These are phyloP conservation scores for Vickermania ingenoplastis DNA, from an alignment of 208 protist species.

Conservation along the genomic window DNA sequence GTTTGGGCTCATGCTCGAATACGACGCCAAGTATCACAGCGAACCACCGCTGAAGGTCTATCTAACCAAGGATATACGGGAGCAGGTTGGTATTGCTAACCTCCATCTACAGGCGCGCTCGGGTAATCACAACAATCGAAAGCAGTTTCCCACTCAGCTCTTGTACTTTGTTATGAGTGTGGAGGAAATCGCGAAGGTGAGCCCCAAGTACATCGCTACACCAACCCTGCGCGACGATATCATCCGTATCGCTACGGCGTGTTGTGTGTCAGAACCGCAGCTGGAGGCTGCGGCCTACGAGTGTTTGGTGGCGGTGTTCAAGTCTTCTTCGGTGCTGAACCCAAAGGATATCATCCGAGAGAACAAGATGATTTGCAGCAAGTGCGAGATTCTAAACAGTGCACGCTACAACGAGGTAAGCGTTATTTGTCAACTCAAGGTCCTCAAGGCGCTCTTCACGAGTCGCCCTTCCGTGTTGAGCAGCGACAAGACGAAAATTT, in stretches of 20 bases:
- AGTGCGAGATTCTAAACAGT: slow-evolving; percentile 64
- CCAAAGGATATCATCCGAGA: slow-evolving; percentile 78
- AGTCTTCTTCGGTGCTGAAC: slow-evolving; percentile 48
- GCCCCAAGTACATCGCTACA: slow-evolving; percentile 58
- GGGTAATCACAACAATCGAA: slow-evolving; percentile 28
- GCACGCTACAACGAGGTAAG: slow-evolving; percentile 77
- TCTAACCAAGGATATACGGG: slow-evolving; percentile 76
- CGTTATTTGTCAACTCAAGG: slow-evolving; percentile 61
- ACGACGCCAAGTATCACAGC: slow-evolving; percentile 30
- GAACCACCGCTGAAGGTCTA: slow-evolving; percentile 73
- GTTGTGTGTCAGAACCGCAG: slow-evolving; percentile 51
- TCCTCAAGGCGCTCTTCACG: slow-evolving; percentile 66
- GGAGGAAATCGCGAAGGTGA: slow-evolving; percentile 62
- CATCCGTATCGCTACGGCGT: slow-evolving; percentile 66
- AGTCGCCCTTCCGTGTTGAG: slow-evolving; percentile 48
- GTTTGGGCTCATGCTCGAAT: slow-evolving; percentile 57
- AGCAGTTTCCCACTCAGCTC: slow-evolving; percentile 57
- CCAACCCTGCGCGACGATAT: slow-evolving; percentile 39
- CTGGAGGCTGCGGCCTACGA: slow-evolving; percentile 68
- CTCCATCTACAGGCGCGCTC: slow-evolving; percentile 70
- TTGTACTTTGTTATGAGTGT: slow-evolving; percentile 66
- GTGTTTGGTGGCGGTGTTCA: slow-evolving; percentile 77
- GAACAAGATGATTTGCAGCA: slow-evolving; percentile 68
- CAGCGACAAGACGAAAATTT: slow-evolving; percentile 69
- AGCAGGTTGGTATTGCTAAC: slow-evolving; percentile 72